Evolutionary conservation across 148 eudicot species (phyloP), one percentile per base, ranked within the genome.

Genomic region (Mesembryanthemum crystallinum): DNA sequence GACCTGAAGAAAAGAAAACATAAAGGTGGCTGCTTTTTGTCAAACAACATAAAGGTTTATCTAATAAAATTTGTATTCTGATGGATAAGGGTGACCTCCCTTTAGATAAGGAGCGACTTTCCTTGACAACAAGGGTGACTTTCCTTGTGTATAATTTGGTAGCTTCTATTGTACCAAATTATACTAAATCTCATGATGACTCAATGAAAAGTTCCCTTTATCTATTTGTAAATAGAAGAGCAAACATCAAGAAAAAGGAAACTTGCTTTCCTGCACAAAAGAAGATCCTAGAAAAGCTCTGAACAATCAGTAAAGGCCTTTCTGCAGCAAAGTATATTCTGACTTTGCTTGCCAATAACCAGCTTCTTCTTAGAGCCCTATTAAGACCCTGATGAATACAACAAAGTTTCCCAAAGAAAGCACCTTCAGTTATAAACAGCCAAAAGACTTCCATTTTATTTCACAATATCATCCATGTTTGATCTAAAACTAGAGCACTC

Each of bases 301-400:
- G 18, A 67, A 51, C 64, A 72, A 76, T 43, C 79, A 60, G 45
- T 14, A 24, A 67, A 51, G n/a, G 51, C 21, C 47, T 21, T 71
- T 35, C 45, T 77, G 77, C 80, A 72, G 77, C 80, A 81, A 81
- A 76, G 83, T 45, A 81, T 81, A 81, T 81, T 81, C 83, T 76
- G 29, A 63, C 80, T 72, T 76, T 66, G 59, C 77, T 81, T 80
- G 83, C 67, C 67, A 68, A 72, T 76, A 64, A 76, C 73, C 68
- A 80, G 28, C 72, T 67, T 57, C n/a, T 37, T n/a, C 28, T 64
- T 64, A 58, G 52, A 24, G 5, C 37, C 55, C 65, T 71, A 21
- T 7, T 7, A 59, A n/a, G n/a, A n/a, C 42, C 32, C 39, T 35
- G 39, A 25, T 57, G 21, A 33, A 39, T 37, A 20, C 79, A 37